Base-by-base conservation (phyloP, 345 rosid genomes). In the Brassica nigra region DNA sequence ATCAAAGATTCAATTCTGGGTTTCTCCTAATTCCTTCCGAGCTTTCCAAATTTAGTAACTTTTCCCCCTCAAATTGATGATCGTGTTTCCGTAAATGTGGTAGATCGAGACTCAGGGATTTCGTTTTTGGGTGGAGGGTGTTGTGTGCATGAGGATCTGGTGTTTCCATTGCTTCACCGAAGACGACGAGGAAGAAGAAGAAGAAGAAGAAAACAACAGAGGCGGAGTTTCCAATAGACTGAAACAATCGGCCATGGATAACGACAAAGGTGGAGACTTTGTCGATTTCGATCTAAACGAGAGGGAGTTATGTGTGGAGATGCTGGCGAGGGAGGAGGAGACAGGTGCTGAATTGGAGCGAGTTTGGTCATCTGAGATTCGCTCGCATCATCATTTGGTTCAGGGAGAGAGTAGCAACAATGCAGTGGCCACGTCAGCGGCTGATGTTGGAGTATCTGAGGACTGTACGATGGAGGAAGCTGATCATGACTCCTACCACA, bases 121-220 rank as follows among this genome's bases (percentile, higher is more conserved):
- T 88, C 77, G 79, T 5, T 47, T 62, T 57, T 33, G 61, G 23
- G 30, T 66, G 74, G 4, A 5, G 9, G 36, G 36, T 33, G 36
- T 34, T 49, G 34, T 62, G 86, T 95, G 99, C 83, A 93, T 95
- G 97, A 95, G 81, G 94, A 91, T 85, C 86, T 91, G 93, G 98
- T 91, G 92, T 80, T 88, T 88, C 80, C 68, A 83, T 27, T 91
- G 94, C 85, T 91, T 93, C 88, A 79, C 71, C 83, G 86, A 47
- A 70, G 80, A 76, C 36, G 82, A 78, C 77, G 18, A 18, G 18
- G 18, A 18, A 18, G 18, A 18, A 18, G 18, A 18, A 18, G 87
- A 81, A 77, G 87, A 82, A 44, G 82, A 79, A 77, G 88, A 81
- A 31, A 82, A 47, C 16, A 82, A 47, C 16, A 75, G 73, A 36